Evolutionary conservation across 495 filamentous ascomycete species (phyloP), one percentile per base, ranked within the genome.

Genomic region (Aspergillus homomorphus): DNA sequence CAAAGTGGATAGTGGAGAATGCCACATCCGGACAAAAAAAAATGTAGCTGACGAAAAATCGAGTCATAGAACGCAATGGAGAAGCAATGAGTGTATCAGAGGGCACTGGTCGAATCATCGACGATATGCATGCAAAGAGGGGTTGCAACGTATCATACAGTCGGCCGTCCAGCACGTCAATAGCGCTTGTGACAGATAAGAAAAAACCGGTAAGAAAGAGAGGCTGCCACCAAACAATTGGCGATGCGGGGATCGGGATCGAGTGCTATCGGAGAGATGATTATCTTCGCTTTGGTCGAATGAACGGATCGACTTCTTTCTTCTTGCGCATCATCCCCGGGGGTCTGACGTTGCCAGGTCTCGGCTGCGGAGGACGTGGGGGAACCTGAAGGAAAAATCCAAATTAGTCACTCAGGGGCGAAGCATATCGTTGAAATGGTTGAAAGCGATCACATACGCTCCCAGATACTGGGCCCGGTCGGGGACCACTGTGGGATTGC

Each of bases 261-360:
- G 33, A 38, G 15, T 14, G 33, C 33, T 38, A 14, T 38, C 33
- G 33, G 33, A 38, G 33, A 38, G 33, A 38, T 38, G 33, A 38
- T 38, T 63, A 69, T 65, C 70, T 73, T 51, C 67, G 70, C 58
- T 80, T 83, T 6, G 80, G 79, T 20, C 76, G 68, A 49, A 83
- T 82, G 48, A 83, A 83, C 1, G 79, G 78, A 62, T 82, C 78
- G 10, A 55, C 73, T 41, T 79, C 71, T 57, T 80, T 81, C 61
- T 73, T 79, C 54, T 74, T 77, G 45, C 76, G 77, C 58, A 73
- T 71, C 16, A 72, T 72, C n/a, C n/a, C n/a, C 12, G 73, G 73
- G 54, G 73, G 69, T 28, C 62, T 53, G 16, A 56, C 58, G 28
- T 64, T 64, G 12, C 57, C 63, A 45, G 66, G 62, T 43, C 64